These are phyloP conservation scores for Umbellularia californica DNA, from an alignment of 164 flowering plant genomes.

Conservation along the genomic window DNA sequence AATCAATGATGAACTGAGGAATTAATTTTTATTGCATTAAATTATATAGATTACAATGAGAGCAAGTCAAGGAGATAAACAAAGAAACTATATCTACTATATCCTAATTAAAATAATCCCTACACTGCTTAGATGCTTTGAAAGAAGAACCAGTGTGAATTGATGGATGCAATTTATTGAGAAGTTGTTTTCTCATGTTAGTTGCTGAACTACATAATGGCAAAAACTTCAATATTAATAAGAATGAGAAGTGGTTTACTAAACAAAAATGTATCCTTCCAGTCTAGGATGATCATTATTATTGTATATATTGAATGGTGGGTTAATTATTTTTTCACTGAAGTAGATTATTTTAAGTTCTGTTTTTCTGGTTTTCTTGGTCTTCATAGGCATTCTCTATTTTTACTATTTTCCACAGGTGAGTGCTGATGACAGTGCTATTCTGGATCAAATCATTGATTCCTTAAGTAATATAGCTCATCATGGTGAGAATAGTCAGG, in stretches of 20 bases:
- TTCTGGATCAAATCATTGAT: conserved; percentile 78
- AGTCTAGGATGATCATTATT: neutral
- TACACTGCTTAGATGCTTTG: no score
- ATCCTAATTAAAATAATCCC: no score
- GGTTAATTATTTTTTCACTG: neutral
- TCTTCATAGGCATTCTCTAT: conserved; percentile 5
- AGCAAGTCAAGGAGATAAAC: no score
- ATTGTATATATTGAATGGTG: neutral
- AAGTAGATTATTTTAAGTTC: neutral
- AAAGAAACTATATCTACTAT: no score
- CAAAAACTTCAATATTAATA: no score
- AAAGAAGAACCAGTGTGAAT: no score
- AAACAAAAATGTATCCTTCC: neutral
- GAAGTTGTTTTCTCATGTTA: no score
- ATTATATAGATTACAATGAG: no score
- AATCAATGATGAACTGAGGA: no score
- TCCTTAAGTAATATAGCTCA: conserved; percentile 70
- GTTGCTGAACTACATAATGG: no score
- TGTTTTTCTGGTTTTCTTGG: neutral
- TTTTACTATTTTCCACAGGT: conserved; percentile 44
- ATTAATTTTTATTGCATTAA: no score
- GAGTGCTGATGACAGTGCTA: conserved; percentile 65
- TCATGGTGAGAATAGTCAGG: conserved; percentile 25
- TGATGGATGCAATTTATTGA: no score
- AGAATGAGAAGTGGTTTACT: neutral